Base-by-base conservation (phyloP, 2,329 filamentous ascomycete genomes). In the Knoxdaviesia proteae region DNA sequence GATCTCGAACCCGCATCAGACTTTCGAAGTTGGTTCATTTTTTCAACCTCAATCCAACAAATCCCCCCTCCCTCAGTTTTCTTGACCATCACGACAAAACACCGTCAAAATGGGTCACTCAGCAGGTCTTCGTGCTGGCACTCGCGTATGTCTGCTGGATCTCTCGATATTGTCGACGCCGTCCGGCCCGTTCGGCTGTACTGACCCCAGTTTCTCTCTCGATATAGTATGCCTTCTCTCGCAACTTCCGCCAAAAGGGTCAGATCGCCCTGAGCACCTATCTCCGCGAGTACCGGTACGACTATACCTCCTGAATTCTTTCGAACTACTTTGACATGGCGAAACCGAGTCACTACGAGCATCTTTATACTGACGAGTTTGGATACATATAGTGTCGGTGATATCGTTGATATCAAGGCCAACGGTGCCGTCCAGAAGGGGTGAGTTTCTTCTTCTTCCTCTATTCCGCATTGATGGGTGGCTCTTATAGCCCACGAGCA, bases 341-440 rank as follows among this genome's bases (percentile, higher is more conserved):
- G 29, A 42, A 32, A 39, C 34, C 31, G 32, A 37, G 58, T 56
- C 49, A 44, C 46, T 42, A 46, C 41, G 20, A 8, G 34, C n/a
- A 40, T 36, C 34, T 10, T 41, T 41, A 20, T 44, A 37, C 42
- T 5, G 34, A 36, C 45, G 42, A 31, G 40, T 41, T 39, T 44
- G 40, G 42, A 9, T 47, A 41, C 20, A 29, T 52, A 48, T 57
- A 84, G 79, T 65, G 90, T 98, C 61, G 90, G 90, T 65, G 90
- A 98, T 61, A 94, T 96, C 57, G 90, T 98, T 61, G 90, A 98
- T 64, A 84, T 98, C 65, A 92, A 93, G 70, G 83, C 82, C 61
- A 96, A 98, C 73, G 90, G 87, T 80, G 90, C 86, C 61, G 82
- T 92, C 52, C 87, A 94, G 74, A 93, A 94, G 78, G 87, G 86